These are phyloP conservation scores for Blastobotrys buckinghamii DNA, from an alignment of 1,139 yeast genomes.

Conservation along the genomic window DNA sequence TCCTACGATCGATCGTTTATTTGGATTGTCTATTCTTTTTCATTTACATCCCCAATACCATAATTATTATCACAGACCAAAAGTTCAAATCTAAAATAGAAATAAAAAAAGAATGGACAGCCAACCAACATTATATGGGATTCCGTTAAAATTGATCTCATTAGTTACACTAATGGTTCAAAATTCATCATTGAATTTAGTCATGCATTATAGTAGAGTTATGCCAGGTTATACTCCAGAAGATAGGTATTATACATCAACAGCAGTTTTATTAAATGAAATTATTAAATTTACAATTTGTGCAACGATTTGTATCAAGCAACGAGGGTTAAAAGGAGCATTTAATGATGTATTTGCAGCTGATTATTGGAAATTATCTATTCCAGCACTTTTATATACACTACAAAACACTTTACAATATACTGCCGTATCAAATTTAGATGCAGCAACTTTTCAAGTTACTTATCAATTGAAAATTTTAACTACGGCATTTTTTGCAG, in stretches of 20 bases:
- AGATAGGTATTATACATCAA: slow-evolving; percentile 32
- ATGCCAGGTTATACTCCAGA: slow-evolving; percentile 30
- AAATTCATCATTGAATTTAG: slow-evolving; percentile 35
- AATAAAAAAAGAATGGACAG: not conserved
- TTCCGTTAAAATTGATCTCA: slow-evolving; percentile 2
- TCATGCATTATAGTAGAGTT: slow-evolving; percentile 37
- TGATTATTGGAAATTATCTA: slow-evolving; percentile 34
- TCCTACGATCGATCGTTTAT: too few species aligned
- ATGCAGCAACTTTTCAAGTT: slow-evolving; percentile 37
- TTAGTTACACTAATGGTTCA: slow-evolving; percentile 28
- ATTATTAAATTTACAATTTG: slow-evolving; percentile 31
- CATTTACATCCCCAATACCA: too few species aligned
- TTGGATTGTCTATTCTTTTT: too few species aligned
- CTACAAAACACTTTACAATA: slow-evolving; percentile 34
- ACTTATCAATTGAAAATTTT: slow-evolving; percentile 35
- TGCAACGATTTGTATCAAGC: slow-evolving; percentile 16
- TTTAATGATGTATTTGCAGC: slow-evolving; percentile 26
- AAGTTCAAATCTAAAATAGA: too few species aligned
- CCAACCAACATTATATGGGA: slow-evolving; percentile 3
- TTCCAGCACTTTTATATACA: slow-evolving; percentile 35
- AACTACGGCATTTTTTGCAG: slow-evolving; percentile 36
- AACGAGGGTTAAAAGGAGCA: slow-evolving; percentile 23
- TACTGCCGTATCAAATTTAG: slow-evolving; percentile 35
- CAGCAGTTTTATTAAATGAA: slow-evolving; percentile 37
- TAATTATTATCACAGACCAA: too few species aligned